Evolutionary conservation across 768 basidiomycete species (phyloP), one percentile per base, ranked within the genome.

Genomic region (Xanthoconium stramineum): DNA sequence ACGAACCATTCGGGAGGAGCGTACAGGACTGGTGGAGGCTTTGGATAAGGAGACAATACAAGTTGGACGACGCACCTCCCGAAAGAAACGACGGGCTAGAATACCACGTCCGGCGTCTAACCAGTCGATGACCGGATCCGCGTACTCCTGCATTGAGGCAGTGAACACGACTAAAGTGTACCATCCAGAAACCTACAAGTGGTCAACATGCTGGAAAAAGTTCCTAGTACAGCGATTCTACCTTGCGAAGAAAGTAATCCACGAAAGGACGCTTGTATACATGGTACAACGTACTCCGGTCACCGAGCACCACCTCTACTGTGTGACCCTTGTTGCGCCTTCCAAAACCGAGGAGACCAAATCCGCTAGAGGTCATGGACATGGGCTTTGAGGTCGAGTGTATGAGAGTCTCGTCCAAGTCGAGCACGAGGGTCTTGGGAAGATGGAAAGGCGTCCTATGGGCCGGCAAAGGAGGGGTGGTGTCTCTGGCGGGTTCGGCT

Each of bases 111-210:
- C 93, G 52, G 88, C 93, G 69, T 99, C 97, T 52, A 99, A 76
- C 97, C 97, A 99, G 74, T 99, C 97, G 62, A 99, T 99, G 30
- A 99, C 95, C 0, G 97, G 97, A 76, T 99, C 97, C 58, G 97
- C 97, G 71, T 99, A 99, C 74, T 99, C 97, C 67, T 94, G 90
- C 91, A 99, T 93, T 10, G 96, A 98, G 8, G 97, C 97, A 33
- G 97, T 99, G 74, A 96, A 99, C 60, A 99, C 94, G 51, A 99
- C 94, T 57, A 99, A 83, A 2, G 95, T 98, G 74, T 99, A 99
- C 97, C 97, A 99, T 28, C 87, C 80, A 32, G 97, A 95, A 39
- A 98, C 96, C 95, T 98, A 64, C n/a, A 42, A 55, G 32, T 46
- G 24, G 48, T 68, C 46, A 59, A 50, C 33, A 49, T 43, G 46